Percentiles rank a stretch among this genome's conserved stretches.
Conservation (phyloP, 208 protist genomes). For the Crithidia acanthocephali region DNA sequence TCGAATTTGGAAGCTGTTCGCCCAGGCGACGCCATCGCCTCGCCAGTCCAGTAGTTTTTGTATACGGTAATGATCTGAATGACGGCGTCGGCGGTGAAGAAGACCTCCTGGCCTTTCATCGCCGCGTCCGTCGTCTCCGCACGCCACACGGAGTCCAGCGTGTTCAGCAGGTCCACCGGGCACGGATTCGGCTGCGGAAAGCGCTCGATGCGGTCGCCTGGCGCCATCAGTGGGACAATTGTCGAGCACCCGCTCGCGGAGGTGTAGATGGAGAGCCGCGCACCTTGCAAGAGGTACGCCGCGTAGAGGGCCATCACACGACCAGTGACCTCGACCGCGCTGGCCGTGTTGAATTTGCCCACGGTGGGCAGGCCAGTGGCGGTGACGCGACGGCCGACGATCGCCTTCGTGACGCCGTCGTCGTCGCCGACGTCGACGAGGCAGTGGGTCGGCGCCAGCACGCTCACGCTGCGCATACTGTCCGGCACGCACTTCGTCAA, state of each 20-base stretch:
- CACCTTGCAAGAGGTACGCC: slow-evolving; percentile 77
- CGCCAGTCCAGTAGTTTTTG: slow-evolving; percentile 47
- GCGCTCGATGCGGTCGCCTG: slow-evolving; percentile 52
- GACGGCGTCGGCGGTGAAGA: slow-evolving; percentile 69
- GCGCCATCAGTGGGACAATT: slow-evolving; percentile 66
- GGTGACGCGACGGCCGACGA: slow-evolving; percentile 37
- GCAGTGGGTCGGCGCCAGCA: slow-evolving; percentile 49
- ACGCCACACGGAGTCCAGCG: slow-evolving; percentile 80
- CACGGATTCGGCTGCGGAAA: slow-evolving; percentile 66
- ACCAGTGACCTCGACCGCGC: slow-evolving; percentile 44
- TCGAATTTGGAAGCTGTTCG: slow-evolving; percentile 9
- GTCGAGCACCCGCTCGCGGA: slow-evolving; percentile 44
- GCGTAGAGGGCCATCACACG: slow-evolving; percentile 77
- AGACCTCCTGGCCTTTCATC: slow-evolving; percentile 34
- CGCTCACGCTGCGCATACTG: slow-evolving; percentile 46
- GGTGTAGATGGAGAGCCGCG: slow-evolving; percentile 70
- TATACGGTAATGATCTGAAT: slow-evolving; percentile 77
- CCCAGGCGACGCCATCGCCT: background rate
- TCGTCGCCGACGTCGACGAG: slow-evolving; percentile 63
- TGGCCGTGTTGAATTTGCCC: slow-evolving; percentile 38
- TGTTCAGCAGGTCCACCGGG: slow-evolving; percentile 65
- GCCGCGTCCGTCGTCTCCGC: slow-evolving; percentile 37
- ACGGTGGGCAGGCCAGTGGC: slow-evolving; percentile 34
- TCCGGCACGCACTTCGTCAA: slow-evolving; percentile 29
- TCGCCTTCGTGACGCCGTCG: slow-evolving; percentile 72